These are phyloP conservation scores for Penicillium waksmanii DNA, from an alignment of 495 filamentous ascomycete species.

Conservation along the genomic window DNA sequence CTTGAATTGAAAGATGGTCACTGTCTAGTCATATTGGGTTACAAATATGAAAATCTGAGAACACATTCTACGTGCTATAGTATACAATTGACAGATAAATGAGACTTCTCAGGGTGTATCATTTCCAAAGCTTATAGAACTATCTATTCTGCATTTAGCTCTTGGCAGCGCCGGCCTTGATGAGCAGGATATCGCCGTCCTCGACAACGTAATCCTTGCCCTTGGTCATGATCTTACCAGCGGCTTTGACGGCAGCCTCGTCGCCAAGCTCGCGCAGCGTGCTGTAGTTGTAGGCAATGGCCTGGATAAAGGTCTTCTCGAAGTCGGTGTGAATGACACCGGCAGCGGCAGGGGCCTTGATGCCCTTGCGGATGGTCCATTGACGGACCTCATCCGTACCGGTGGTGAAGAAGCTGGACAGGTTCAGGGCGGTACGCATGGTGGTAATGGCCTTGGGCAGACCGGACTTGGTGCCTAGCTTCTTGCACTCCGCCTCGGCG, in stretches of 20 bases:
- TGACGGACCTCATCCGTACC: constrained; percentile 96
- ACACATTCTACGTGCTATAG: neutral
- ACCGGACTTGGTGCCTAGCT: constrained; percentile 80
- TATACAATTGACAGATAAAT: constrained; percentile 3
- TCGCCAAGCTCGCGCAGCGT: constrained; percentile 83
- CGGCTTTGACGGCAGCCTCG: constrained; percentile 85
- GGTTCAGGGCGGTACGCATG: constrained; percentile 89
- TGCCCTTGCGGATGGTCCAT: constrained; percentile 96
- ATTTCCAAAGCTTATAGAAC: constrained; percentile 18
- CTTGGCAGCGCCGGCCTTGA: constrained; percentile 97
- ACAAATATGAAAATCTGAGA: neutral
- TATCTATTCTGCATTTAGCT: constrained; percentile 44
- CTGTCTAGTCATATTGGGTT: too few relatives aligned
- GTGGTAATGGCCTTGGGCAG: constrained; percentile 91
- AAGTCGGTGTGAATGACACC: constrained; percentile 99
- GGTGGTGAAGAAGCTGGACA: constrained; percentile 96
- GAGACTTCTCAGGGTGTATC: constrained; percentile 14
- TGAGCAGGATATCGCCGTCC: constrained; percentile 68
- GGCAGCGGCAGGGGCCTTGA: constrained; percentile 94
- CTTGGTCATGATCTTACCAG: constrained; percentile 97
- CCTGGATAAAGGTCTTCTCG: constrained; percentile 99
- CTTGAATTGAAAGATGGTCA: too few relatives aligned
- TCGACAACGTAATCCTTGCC: constrained; percentile 89
- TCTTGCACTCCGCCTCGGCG: constrained; percentile 87
- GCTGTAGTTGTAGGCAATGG: constrained; percentile 82